Conservation (phyloP, 495 filamentous ascomycete species). For the Trichoderma orchidacearum region DNA sequence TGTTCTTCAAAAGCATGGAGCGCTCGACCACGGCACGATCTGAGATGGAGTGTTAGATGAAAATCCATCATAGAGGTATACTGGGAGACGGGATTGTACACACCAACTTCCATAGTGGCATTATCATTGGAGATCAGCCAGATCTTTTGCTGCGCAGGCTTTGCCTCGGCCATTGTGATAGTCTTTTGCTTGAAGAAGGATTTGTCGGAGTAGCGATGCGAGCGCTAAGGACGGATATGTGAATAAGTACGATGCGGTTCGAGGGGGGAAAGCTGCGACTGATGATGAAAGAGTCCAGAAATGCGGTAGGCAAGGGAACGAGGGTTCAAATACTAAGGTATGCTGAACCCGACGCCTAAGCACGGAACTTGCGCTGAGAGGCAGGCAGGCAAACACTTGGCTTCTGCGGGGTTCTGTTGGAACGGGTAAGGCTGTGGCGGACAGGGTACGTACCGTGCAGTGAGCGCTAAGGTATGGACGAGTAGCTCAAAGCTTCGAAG, state of each 20-base stretch:
- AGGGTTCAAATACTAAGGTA: background rate
- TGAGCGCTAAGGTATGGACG: background rate
- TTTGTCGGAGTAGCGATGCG: background rate
- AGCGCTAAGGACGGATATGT: background rate
- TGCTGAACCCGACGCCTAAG: background rate
- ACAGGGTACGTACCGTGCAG: background rate
- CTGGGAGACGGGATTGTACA: constrained; percentile 6
- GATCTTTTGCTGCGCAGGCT: constrained; percentile 1
- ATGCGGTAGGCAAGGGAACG: background rate
- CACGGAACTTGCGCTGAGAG: background rate
- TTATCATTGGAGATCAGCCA: constrained; percentile 11
- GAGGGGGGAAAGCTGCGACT: background rate
- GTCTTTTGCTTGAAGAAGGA: background rate
- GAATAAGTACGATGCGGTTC: background rate
- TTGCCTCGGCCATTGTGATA: background rate
- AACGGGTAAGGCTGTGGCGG: no score
- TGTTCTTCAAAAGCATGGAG: constrained; percentile 91
- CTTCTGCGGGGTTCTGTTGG: background rate
- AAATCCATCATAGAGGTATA: background rate
- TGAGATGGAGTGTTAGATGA: constrained; percentile 12
- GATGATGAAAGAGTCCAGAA: background rate
- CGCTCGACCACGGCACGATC: constrained; percentile 81
- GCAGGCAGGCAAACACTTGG: background rate
- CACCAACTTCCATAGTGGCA: constrained; percentile 17
- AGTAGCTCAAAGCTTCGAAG: background rate